These are phyloP conservation scores for Puccinia coronata DNA, from an alignment of 1,284 basidiomycete species.

Conservation along the genomic window DNA sequence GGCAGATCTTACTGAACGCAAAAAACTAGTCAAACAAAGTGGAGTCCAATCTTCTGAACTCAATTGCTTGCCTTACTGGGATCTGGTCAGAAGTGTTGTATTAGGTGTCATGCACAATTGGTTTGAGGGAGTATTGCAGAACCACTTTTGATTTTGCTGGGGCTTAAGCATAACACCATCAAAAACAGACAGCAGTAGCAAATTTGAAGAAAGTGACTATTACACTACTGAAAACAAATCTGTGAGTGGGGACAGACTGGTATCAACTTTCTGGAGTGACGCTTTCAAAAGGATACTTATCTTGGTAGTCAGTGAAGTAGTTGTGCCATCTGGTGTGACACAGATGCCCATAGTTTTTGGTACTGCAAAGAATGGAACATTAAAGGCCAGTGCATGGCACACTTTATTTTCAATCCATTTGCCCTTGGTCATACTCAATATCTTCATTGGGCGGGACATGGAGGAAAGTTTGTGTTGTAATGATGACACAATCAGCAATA, in stretches of 20 bases:
- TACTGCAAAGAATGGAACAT: background rate
- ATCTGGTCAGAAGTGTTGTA: constrained; percentile 24
- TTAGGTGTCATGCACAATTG: constrained; percentile 36
- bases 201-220: background rate
- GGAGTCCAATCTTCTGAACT: constrained; percentile 35
- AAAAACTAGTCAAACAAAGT: constrained; percentile 8
- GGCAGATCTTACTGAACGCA: background rate
- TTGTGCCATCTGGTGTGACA: background rate
- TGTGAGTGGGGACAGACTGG: background rate
- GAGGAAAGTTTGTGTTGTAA: too few relatives aligned
- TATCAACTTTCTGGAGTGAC: background rate
- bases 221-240: background rate
- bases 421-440: background rate
- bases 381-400: constrained; percentile 25
- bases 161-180: background rate
- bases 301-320: constrained; percentile 1
- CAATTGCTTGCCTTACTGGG: constrained; percentile 39
- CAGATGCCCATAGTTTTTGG: background rate
- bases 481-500: too few relatives aligned
- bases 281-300: background rate
- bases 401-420: constrained; percentile 11
- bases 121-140: constrained; percentile 34
- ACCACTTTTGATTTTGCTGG: constrained; percentile 27
- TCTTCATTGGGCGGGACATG: too few relatives aligned
- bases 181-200: background rate